phyloP scores from a whole-genome alignment of 2,329 filamentous ascomycete genomes.

The Chrysoporthe deuterocubensis region DNA sequence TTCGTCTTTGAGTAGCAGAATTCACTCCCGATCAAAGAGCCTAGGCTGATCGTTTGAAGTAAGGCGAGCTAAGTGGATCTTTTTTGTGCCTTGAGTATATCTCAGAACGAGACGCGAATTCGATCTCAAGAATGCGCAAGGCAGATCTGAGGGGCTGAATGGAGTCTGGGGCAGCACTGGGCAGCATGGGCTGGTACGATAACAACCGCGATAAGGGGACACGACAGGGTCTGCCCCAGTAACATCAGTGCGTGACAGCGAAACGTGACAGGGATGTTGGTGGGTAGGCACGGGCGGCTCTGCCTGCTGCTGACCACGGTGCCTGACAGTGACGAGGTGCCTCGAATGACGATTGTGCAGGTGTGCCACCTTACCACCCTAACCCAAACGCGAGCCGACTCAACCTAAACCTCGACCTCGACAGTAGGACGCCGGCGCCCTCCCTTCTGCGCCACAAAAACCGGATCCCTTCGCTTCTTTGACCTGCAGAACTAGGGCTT shows the following conservation, averaged over 20 bases:
- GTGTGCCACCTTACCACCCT: not conserved
- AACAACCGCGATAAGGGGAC: conserved; percentile 19
- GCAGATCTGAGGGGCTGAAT: not conserved
- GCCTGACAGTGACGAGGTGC: not conserved
- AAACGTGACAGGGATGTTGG: conserved; percentile 5
- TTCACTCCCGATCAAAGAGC: not conserved
- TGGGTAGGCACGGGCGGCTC: not conserved
- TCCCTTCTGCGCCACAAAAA: not conserved
- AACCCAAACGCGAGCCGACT: not conserved
- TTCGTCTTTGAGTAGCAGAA: not conserved
- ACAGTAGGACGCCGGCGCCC: not conserved
- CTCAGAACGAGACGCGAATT: not conserved
- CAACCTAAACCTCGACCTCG: not conserved
- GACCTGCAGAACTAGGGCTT: not conserved
- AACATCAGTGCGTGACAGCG: not conserved
- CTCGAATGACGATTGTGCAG: not conserved
- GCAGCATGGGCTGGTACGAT: not conserved
- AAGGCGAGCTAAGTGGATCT: not conserved
- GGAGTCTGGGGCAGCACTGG: not conserved
- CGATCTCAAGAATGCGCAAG: not conserved
- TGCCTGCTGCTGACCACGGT: conserved; percentile 19
- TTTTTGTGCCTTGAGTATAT: not conserved
- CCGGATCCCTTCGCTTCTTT: not conserved
- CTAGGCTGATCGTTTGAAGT: not conserved
- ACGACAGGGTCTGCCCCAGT: not conserved